Evolutionary conservation across 352 stramenopile genomes (phyloP).

Genomic region (Pythium pyrilobum): DNA sequence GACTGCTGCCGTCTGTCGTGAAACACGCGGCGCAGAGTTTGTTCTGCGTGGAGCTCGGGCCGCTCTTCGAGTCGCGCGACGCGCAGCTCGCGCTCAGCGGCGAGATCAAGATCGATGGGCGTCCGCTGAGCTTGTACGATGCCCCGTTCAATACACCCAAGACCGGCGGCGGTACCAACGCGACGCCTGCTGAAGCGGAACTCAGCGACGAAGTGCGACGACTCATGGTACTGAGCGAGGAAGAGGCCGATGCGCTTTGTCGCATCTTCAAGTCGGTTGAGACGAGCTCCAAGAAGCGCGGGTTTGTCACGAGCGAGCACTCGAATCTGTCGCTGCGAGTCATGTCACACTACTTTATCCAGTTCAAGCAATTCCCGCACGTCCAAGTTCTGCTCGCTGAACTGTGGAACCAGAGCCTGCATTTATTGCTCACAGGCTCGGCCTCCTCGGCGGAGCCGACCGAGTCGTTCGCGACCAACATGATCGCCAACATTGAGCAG

Average conservation of each 20-base stretch:
- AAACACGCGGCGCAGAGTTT: constrained; percentile 49
- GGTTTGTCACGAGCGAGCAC: constrained; percentile 35
- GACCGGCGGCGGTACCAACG: not conserved
- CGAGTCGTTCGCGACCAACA: constrained; percentile 26
- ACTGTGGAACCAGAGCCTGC: constrained; percentile 52
- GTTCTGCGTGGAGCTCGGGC: constrained; percentile 57
- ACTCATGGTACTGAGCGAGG: constrained; percentile 40
- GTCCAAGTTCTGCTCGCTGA: constrained; percentile 37
- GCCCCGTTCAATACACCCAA: constrained; percentile 28
- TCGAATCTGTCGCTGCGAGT: constrained; percentile 55
- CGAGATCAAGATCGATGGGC: constrained; percentile 59
- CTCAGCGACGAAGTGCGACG: constrained; percentile 37
- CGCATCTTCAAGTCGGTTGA: constrained; percentile 48
- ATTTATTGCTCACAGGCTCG: constrained; percentile 22
- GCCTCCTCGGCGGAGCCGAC: constrained; percentile 8
- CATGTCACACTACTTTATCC: constrained; percentile 58
- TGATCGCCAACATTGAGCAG: constrained; percentile 48
- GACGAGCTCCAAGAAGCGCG: constrained; percentile 50
- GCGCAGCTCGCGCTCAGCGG: constrained; percentile 55
- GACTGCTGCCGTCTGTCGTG: constrained; percentile 57
- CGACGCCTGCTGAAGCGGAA: constrained; percentile 11
- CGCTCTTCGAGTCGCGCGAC: constrained; percentile 42
- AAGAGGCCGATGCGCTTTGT: constrained; percentile 43
- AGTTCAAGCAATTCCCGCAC: constrained; percentile 44
- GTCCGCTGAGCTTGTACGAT: constrained; percentile 54